Percentiles rank a stretch among this genome's conserved stretches.
phyloP scores from a whole-genome alignment of 108 stramenopile genomes.

The Nitzschia sp. region DNA sequence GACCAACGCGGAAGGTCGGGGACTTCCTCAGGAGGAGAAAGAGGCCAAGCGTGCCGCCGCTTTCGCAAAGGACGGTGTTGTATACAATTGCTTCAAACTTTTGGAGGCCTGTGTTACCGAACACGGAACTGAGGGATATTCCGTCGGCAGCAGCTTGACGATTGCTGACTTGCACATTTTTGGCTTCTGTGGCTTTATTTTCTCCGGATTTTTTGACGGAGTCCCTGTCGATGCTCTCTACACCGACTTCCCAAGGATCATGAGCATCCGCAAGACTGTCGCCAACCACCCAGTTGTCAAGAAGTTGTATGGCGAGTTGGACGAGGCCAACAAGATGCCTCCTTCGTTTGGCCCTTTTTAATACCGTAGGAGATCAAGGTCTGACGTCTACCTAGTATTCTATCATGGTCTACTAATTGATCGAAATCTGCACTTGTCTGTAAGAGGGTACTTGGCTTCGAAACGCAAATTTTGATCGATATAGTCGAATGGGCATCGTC shows the following conservation, averaged over 20 bases:
- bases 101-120: conserved; percentile 13
- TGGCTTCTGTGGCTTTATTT: not conserved
- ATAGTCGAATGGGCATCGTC: no score
- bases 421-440: no score
- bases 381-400: no score
- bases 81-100: conserved; percentile 7
- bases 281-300: not conserved
- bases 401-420: no score
- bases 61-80: conserved; percentile 15
- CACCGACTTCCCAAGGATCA: conserved; percentile 7
- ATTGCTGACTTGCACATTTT: conserved; percentile 26
- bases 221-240: conserved; percentile 20
- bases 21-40: conserved; percentile 18
- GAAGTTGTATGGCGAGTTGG: conserved; percentile 14
- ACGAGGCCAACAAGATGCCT: conserved; percentile 1
- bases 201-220: conserved; percentile 23
- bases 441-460: no score
- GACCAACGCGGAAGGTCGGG: conserved; percentile 2
- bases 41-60: conserved; percentile 10
- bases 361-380: not conserved
- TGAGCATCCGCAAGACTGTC: conserved; percentile 15
- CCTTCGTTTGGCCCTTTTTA: conserved; percentile 14
- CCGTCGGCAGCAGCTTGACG: conserved; percentile 20
- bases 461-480: no score
- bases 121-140: conserved; percentile 5